Conservation (phyloP, 78 protist species). For the Polysphondylium violaceum region DNA sequence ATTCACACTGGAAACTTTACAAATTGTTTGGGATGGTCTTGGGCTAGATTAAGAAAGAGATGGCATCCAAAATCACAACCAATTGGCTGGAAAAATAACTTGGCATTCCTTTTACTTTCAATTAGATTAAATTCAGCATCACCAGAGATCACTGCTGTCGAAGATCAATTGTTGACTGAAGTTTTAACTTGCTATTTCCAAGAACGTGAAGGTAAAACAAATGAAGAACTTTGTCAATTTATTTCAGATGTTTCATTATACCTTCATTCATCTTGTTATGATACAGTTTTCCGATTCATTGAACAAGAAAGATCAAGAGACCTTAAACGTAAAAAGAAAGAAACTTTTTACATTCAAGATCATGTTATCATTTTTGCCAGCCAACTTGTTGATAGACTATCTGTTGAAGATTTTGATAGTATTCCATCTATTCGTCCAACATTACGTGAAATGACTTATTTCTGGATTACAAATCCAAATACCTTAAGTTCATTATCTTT, state of each 20-base stretch:
- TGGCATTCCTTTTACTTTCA: slow-evolving; percentile 58
- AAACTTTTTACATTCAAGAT: slow-evolving; percentile 56
- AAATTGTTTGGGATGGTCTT: slow-evolving; percentile 19
- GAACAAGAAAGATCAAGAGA: slow-evolving; percentile 61
- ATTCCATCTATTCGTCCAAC: slow-evolving; percentile 48
- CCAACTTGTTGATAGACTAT: slow-evolving; percentile 37
- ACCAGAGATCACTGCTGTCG: slow-evolving; percentile 49
- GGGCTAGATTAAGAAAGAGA: slow-evolving; percentile 56
- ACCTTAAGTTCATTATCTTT: not conserved
- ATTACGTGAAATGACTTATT: slow-evolving; percentile 57
- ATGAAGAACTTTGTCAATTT: slow-evolving; percentile 30
- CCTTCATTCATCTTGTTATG: slow-evolving; percentile 48
- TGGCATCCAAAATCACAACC: slow-evolving; percentile 74
- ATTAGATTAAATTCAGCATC: slow-evolving; percentile 13
- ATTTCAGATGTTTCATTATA: slow-evolving; percentile 34
- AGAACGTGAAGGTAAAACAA: slow-evolving; percentile 49
- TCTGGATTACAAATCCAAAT: slow-evolving; percentile 60
- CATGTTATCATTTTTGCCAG: slow-evolving; percentile 34
- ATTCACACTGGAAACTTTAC: slow-evolving; percentile 18
- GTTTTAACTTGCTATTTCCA: slow-evolving; percentile 47
- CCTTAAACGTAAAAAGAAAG: slow-evolving; percentile 55
- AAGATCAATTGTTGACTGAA: slow-evolving; percentile 53
- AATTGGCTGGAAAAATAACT: slow-evolving; percentile 48
- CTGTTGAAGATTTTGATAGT: slow-evolving; percentile 26
- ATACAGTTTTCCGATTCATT: slow-evolving; percentile 42